Evolutionary conservation across 495 filamentous ascomycete species (phyloP), one percentile per base, ranked within the genome.

Genomic region (Coniosporium apollinis): DNA sequence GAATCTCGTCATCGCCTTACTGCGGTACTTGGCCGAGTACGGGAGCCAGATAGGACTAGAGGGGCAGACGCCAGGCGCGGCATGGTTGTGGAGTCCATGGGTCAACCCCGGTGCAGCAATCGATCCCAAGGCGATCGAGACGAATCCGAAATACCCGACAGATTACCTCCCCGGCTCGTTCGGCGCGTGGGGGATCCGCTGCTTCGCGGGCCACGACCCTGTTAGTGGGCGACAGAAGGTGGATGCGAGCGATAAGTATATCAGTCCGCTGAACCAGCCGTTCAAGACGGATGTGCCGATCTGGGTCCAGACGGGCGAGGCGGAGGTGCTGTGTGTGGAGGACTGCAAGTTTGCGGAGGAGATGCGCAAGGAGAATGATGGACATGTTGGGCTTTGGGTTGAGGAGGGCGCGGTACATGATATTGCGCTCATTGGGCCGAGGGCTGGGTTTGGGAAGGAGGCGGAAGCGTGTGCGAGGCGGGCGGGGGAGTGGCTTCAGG

Each of bases 1-100:
- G 5, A 55, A 52, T 30, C 33, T 42, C 10, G 39, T 36, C 3
- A 37, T 53, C 19, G 28, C 41, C 15, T 22, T 55, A 19, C 36
- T 53, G 18, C 20, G 51, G 16, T 55, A 50, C 31, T 16, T 55
- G 19, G 15, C 26, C 1, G 47, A 50, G 22, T 45, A 39, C 33
- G 50, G 45, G 17, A 22, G 17, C 4, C 39, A 48, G 3, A 4
- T 45, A 0, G 34, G 29, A 3, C 33, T 52, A 9, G 33, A 30
- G 0, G n/a, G 15, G n/a, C 44, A 30, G 0, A 10, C 18, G 10
- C 47, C 51, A 1, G 36, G 3, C 1, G 43, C 39, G 0, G 50
- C 47, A 8, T 48, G 30, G 44, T 34, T 64, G 6, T 62, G 54
- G 39, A 56, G 52, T 2, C 61, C 63, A 1, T 65, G 61, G 60